Conservation (phyloP, 1,284 basidiomycete species). For the Cystobasidium slooffiae region DNA sequence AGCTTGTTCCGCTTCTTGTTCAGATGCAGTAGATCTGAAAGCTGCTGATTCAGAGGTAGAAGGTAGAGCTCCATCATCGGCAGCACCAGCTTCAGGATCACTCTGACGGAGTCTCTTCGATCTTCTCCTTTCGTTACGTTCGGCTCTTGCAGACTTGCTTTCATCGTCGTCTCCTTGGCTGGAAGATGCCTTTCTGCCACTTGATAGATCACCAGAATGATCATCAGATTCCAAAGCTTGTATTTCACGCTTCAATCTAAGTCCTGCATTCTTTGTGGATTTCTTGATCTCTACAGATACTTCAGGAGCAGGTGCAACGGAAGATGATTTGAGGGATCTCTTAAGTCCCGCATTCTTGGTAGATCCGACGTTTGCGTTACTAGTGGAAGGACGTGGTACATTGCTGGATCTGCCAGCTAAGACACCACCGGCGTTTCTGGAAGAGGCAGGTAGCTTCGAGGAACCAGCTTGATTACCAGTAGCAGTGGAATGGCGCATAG, state of each 20-base stretch:
- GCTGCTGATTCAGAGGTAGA: constrained; percentile 13
- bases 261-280: constrained; percentile 41
- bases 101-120: constrained; percentile 29
- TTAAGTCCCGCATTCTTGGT: constrained; percentile 35
- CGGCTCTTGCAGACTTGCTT: constrained; percentile 23
- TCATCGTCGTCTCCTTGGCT: constrained; percentile 9
- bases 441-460: not conserved
- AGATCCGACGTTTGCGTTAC: not conserved
- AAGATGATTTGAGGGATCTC: constrained; percentile 14
- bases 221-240: constrained; percentile 28
- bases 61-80: not conserved
- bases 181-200: constrained; percentile 9
- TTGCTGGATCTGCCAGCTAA: constrained; percentile 31
- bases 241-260: constrained; percentile 40
- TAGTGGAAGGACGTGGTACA: constrained; percentile 27
- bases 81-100: constrained; percentile 13
- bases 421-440: constrained; percentile 3
- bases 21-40: not conserved
- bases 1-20: constrained; percentile 1
- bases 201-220: constrained; percentile 9
- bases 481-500: constrained; percentile 20
- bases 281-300: constrained; percentile 37
- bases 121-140: constrained; percentile 13
- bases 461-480: not conserved
- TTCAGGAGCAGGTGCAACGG: constrained; percentile 6